Evolutionary conservation across 768 basidiomycete genomes (phyloP).

Genomic region (Agaricus sinodeliciosus): DNA sequence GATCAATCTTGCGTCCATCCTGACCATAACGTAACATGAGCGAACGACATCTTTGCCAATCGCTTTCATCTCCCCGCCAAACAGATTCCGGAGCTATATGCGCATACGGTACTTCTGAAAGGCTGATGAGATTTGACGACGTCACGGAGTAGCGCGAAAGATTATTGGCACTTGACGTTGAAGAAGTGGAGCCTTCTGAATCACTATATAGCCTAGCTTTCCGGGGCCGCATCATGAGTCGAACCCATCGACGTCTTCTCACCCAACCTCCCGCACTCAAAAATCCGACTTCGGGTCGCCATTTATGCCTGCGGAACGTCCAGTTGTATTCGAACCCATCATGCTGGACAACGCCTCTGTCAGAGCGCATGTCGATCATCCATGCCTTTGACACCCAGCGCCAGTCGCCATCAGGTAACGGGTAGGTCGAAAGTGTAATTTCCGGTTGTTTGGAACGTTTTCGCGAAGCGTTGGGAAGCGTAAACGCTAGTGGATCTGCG

Average conservation of each 20-base stretch:
- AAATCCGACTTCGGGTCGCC: slow-evolving; percentile 57
- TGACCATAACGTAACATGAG: slow-evolving; percentile 46
- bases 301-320: slow-evolving; percentile 58
- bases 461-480: slow-evolving; percentile 39
- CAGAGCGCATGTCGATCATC: slow-evolving; percentile 87
- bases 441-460: slow-evolving; percentile 43
- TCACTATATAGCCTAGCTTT: slow-evolving; percentile 14
- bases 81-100: slow-evolving; percentile 12
- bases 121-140: slow-evolving; percentile 23
- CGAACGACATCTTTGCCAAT: slow-evolving; percentile 56
- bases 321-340: slow-evolving; percentile 88
- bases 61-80: slow-evolving; percentile 25
- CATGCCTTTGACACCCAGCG: slow-evolving; percentile 73
- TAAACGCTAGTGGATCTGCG: slow-evolving; percentile 68
- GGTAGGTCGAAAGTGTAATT: slow-evolving; percentile 55
- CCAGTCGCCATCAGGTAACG: slow-evolving; percentile 78
- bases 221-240: slow-evolving; percentile 73
- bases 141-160: slow-evolving; percentile 20
- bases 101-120: slow-evolving; percentile 12
- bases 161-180: neutral
- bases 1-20: slow-evolving; percentile 71
- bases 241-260: slow-evolving; percentile 73
- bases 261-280: slow-evolving; percentile 69
- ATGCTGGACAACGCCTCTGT: slow-evolving; percentile 66
- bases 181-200: slow-evolving; percentile 12